A percentile compares a stretch with the other conserved stretches of the same genome.
These are phyloP conservation scores for Verticillium nubilum DNA, from an alignment of 2,329 filamentous ascomycete species.

Conservation along the genomic window DNA sequence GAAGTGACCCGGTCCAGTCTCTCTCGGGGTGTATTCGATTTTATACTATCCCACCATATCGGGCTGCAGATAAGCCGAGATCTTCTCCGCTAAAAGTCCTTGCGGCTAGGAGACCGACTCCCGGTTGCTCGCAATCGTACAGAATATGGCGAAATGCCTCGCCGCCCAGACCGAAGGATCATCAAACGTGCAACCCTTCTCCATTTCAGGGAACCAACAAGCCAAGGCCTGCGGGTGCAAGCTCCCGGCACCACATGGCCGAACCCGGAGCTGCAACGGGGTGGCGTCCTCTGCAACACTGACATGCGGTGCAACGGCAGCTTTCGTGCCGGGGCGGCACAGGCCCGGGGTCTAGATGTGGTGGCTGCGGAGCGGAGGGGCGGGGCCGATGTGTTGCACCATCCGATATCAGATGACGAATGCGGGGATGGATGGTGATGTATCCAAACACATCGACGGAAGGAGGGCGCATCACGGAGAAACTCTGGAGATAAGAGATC, in stretches of 20 bases:
- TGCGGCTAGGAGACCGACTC: neutral
- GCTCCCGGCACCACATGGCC: neutral
- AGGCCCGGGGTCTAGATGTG: neutral
- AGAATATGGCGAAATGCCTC: neutral
- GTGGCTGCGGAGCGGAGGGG: neutral
- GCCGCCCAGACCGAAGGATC: neutral
- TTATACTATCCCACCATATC: neutral
- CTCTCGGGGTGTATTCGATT: neutral
- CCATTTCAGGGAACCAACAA: neutral
- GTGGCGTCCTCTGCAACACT: neutral
- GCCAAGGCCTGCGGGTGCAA: neutral
- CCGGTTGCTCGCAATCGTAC: neutral
- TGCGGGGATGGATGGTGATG: conserved; percentile 4
- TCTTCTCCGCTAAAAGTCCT: neutral
- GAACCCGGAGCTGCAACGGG: neutral
- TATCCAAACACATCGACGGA: conserved; percentile 4
- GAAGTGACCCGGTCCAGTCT: neutral
- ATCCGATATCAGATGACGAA: conserved; percentile 13
- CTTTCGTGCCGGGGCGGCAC: neutral
- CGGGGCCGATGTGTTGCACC: conserved; percentile 5
- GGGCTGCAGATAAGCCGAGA: neutral
- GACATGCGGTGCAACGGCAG: neutral
- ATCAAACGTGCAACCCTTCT: neutral
- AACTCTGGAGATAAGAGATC: neutral
- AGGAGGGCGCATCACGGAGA: neutral